Evolutionary conservation across 805 yeast species (phyloP).

Genomic region (Maudiozyma serrabonitensis): DNA sequence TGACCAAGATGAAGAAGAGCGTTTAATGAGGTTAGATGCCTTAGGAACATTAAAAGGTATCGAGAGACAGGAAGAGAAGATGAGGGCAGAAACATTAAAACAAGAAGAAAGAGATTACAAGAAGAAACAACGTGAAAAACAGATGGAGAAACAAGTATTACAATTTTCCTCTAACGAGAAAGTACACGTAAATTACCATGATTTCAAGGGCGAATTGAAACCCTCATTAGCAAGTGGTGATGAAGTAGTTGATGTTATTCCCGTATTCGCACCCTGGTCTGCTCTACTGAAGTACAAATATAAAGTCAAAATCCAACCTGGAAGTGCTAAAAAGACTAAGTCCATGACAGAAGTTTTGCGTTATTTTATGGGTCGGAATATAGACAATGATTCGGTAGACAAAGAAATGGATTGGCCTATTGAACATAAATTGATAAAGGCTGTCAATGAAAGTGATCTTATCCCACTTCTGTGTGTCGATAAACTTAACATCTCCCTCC

Average conservation of each 20-base stretch:
- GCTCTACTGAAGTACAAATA: constrained; percentile 65
- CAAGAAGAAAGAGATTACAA: constrained; percentile 28
- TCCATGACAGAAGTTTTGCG: constrained; percentile 60
- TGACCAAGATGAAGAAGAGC: constrained; percentile 88
- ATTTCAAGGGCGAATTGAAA: constrained; percentile 32
- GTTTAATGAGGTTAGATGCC: constrained; percentile 61
- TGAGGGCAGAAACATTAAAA: constrained; percentile 28
- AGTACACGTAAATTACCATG: constrained; percentile 36
- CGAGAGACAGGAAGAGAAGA: constrained; percentile 31
- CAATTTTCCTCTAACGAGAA: constrained; percentile 31
- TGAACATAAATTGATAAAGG: constrained; percentile 48
- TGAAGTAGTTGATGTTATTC: constrained; percentile 52
- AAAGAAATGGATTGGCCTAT: constrained; percentile 58
- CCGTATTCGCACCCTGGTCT: constrained; percentile 90
- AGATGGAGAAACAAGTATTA: constrained; percentile 31
- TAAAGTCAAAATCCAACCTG: constrained; percentile 75
- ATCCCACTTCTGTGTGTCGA: constrained; percentile 60
- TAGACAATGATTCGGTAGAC: constrained; percentile 36
- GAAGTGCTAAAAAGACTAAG: constrained; percentile 77
- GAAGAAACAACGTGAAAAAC: constrained; percentile 30
- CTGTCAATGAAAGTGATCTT: constrained; percentile 55
- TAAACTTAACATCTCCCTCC: constrained; percentile 55
- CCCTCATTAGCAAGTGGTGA: constrained; percentile 34
- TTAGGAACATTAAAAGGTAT: constrained; percentile 70
- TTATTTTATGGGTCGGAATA: constrained; percentile 42